Evolutionary conservation across 768 basidiomycete genomes (phyloP).

Genomic region (Amanita pseudoporphyria): DNA sequence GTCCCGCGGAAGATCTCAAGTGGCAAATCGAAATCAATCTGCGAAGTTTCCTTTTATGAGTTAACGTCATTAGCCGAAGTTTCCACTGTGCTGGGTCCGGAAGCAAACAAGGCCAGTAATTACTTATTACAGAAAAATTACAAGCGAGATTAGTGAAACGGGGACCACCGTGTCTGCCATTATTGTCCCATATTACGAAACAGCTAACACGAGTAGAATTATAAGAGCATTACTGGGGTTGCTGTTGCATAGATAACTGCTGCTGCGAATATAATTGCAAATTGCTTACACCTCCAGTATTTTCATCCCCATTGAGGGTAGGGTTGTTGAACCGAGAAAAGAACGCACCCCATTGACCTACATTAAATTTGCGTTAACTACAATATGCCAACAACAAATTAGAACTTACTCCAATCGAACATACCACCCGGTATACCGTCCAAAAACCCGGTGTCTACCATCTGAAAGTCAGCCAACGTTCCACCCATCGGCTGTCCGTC

Average conservation of each 20-base stretch:
- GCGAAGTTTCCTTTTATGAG: not conserved
- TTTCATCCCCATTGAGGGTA: constrained; percentile 21
- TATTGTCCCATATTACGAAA: not conserved
- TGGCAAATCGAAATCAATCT: constrained; percentile 2
- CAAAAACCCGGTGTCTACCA: constrained; percentile 59
- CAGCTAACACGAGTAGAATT: not conserved
- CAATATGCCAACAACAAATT: not conserved
- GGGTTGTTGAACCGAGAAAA: constrained; percentile 51
- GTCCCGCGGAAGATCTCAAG: not conserved
- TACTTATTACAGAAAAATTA: not conserved
- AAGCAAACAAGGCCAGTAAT: not conserved
- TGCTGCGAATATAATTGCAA: constrained; percentile 18
- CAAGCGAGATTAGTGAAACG: not conserved
- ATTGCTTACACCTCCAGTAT: constrained; percentile 24
- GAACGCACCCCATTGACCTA: constrained; percentile 80
- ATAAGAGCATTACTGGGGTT: constrained; percentile 10
- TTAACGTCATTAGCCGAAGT: not conserved
- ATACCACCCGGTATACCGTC: constrained; percentile 76
- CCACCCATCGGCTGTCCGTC: constrained; percentile 48
- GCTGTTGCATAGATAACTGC: constrained; percentile 15
- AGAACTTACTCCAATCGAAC: constrained; percentile 74
- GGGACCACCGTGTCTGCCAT: not conserved
- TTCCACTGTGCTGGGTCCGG: not conserved
- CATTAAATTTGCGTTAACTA: constrained; percentile 5
- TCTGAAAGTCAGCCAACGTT: constrained; percentile 52